A percentile compares a stretch with the other conserved stretches of the same genome.
These are phyloP conservation scores for Albatrellus sp. DNA, from an alignment of 1,284 basidiomycete genomes.

Conservation along the genomic window DNA sequence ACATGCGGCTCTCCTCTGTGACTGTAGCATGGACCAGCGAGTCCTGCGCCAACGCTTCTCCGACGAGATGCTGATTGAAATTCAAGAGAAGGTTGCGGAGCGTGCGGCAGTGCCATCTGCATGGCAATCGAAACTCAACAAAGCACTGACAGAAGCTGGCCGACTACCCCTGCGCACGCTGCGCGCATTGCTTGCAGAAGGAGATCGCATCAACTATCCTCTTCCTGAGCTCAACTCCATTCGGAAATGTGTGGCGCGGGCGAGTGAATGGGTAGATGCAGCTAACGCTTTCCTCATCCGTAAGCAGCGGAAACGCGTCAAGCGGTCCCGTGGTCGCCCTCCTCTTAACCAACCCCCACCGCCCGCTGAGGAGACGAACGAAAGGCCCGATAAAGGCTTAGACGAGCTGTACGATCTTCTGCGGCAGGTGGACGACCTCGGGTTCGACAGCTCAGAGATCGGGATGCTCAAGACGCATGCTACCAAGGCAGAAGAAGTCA, in stretches of 20 bases:
- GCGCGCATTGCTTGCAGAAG: slow-evolving; percentile 72
- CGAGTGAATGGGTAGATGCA: slow-evolving; percentile 76
- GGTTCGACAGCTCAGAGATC: slow-evolving; percentile 74
- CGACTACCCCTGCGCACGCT: slow-evolving; percentile 68
- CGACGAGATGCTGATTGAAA: slow-evolving; percentile 69
- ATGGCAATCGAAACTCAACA: slow-evolving; percentile 67
- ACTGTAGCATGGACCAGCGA: slow-evolving; percentile 46
- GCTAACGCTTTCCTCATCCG: slow-evolving; percentile 61
- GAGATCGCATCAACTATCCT: slow-evolving; percentile 70
- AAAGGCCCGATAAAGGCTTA: slow-evolving; percentile 55
- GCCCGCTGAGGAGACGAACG: slow-evolving; percentile 31
- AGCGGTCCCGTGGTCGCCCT: slow-evolving; percentile 44
- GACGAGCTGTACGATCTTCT: slow-evolving; percentile 58
- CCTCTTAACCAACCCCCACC: slow-evolving; percentile 14
- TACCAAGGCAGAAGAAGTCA: slow-evolving; percentile 55
- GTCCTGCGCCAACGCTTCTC: slow-evolving; percentile 72
- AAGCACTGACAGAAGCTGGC: slow-evolving; percentile 52
- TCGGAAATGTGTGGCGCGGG: slow-evolving; percentile 67
- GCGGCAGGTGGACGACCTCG: slow-evolving; percentile 59
- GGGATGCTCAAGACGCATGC: slow-evolving; percentile 41
- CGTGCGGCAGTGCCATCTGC: slow-evolving; percentile 63
- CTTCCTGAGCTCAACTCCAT: slow-evolving; percentile 66
- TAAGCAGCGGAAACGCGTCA: slow-evolving; percentile 65
- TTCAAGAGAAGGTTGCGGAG: slow-evolving; percentile 50
- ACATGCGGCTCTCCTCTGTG: slow-evolving; percentile 72